phyloP scores from a whole-genome alignment of 371 early-diverging fungal species.

The Mortierella sp. region DNA sequence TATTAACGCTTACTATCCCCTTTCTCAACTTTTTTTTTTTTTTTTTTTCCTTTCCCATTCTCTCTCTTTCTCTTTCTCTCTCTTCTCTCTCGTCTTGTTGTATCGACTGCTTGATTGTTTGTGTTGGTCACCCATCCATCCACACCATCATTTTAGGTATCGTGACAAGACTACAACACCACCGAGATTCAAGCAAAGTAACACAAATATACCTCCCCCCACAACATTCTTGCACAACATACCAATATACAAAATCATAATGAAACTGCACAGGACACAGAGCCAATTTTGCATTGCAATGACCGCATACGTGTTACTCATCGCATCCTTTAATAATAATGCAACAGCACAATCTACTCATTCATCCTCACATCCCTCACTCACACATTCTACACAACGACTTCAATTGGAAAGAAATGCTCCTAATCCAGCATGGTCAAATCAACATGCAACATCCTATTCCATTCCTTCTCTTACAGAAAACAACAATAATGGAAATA shows the following conservation, averaged over 20 bases:
- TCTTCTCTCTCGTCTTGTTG: background rate
- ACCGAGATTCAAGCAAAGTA: too few relatives aligned
- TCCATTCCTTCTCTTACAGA: slow-evolving; percentile 8
- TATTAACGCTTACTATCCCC: background rate
- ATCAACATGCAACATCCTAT: background rate
- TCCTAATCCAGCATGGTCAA: background rate
- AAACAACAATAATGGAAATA: slow-evolving; percentile 6
- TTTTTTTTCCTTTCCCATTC: too few relatives aligned
- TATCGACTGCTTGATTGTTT: background rate
- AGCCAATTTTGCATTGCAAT: background rate
- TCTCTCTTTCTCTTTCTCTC: background rate
- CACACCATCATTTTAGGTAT: background rate
- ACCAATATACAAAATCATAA: background rate
- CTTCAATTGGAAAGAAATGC: background rate
- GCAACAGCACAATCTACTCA: background rate
- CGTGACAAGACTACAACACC: too few relatives aligned
- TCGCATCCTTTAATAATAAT: background rate
- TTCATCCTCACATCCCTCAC: background rate
- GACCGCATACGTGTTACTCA: background rate
- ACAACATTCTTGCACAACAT: background rate
- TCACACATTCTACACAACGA: slow-evolving; percentile 10
- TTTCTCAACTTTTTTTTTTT: background rate
- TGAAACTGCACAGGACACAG: background rate
- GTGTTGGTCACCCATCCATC: background rate
- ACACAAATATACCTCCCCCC: too few relatives aligned